phyloP scores from a whole-genome alignment of 2,329 filamentous ascomycete genomes.

The Sclerotinia sclerotiorum region DNA sequence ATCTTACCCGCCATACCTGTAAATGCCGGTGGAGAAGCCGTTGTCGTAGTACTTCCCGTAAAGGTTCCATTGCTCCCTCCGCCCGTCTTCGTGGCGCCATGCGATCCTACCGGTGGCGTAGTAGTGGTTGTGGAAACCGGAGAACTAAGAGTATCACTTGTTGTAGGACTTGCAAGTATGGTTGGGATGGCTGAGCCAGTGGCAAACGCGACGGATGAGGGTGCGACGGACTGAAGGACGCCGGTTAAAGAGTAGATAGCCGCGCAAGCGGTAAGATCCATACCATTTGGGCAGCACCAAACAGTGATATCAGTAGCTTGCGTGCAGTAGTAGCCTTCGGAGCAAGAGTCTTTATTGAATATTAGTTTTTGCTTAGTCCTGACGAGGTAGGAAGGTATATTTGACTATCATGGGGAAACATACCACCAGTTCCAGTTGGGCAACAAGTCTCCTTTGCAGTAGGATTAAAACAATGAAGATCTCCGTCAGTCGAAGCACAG shows the following conservation, averaged over 20 bases:
- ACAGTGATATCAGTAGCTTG: conserved; percentile 51
- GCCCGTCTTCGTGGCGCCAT: conserved; percentile 1
- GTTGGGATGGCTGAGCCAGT: background rate
- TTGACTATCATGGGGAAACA: background rate
- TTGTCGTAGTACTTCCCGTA: background rate
- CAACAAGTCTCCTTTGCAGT: conserved; percentile 17
- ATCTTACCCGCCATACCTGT: conserved; percentile 1
- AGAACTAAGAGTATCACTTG: background rate
- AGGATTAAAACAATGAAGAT: conserved; percentile 19
- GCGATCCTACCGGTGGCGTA: conserved; percentile 1
- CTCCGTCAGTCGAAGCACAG: conserved; percentile 15
- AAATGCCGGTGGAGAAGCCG: background rate
- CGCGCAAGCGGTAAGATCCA: conserved; percentile 56
- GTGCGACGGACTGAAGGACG: conserved; percentile 41
- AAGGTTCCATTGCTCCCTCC: conserved; percentile 9
- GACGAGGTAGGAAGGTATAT: background rate
- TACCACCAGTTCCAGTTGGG: conserved; percentile 22
- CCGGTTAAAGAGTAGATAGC: conserved; percentile 50
- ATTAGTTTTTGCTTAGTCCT: background rate
- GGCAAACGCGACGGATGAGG: background rate
- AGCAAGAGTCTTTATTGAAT: conserved; percentile 21
- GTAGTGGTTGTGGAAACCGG: background rate
- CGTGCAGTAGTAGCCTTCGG: conserved; percentile 57
- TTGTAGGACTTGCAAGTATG: background rate
- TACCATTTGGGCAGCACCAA: conserved; percentile 57